Base-by-base conservation (phyloP, 2,329 filamentous ascomycete genomes). In the Zasmidium citrigriseum region DNA sequence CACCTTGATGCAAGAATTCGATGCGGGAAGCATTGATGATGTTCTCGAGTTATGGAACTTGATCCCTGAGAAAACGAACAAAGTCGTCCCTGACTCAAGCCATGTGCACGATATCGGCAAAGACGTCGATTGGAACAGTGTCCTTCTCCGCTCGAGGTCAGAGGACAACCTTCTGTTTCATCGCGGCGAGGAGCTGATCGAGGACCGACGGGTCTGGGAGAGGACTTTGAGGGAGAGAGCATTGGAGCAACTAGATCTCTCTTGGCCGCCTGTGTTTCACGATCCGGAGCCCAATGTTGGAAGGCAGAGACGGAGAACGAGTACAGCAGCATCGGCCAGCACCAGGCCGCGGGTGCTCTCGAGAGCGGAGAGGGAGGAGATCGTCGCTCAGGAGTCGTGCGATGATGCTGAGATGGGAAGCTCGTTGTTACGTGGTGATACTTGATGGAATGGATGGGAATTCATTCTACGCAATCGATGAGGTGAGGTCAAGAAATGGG, bases 11-110 rank as follows among this genome's bases (percentile, higher is more conserved):
- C 62, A 64, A 46, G 62, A 60, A 22, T 20, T 57, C n/a, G 44
- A 21, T 14, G 60, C 60, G 3, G 49, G 49, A 18, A 49, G 29
- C 46, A 27, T 38, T 1, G 60, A 59, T n/a, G 58, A 63, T 61
- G 57, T 61, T 23, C 54, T 61, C 22, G 55, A 63, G 34, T 44
- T 60, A 22, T 60, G 60, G 55, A 60, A 56, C 20, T 12, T 45
- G 1, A 10, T 59, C 11, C 27, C 44, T 1, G 48, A 53, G 10
- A 52, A 45, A 23, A 45, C 38, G 3, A 48, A 52, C 3, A 60
- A 38, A 22, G 49, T 60, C 9, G 14, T 60, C 18, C 49, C 54
- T 18, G 58, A 57, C 29, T 14, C 34, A 1, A 25, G 22, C 5
- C 10, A 11, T 4, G 47, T 24, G 47, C 7, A 48, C 7, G 48